phyloP scores from a whole-genome alignment of 2,329 filamentous ascomycete genomes.

The Eurotiales sp. region DNA sequence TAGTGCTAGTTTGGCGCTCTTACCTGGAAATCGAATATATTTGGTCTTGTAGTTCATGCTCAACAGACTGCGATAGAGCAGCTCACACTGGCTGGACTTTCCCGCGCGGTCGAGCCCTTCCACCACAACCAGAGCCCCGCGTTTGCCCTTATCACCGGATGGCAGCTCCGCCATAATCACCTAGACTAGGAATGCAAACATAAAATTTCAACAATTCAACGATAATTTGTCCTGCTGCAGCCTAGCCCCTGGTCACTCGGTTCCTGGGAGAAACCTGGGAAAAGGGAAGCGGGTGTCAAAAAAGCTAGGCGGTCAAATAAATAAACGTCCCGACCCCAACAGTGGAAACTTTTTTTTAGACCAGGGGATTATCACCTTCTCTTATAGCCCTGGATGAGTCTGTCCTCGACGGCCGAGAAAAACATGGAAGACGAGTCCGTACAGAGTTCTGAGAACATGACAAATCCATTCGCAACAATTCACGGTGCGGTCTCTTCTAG shows the following conservation, averaged over 20 bases:
- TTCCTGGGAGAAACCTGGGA: background rate
- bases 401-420: background rate
- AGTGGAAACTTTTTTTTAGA: background rate
- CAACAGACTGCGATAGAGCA: slow-evolving; percentile 56
- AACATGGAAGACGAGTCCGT: slow-evolving; percentile 26
- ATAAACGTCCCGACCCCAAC: slow-evolving; percentile 1
- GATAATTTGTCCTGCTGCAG: background rate
- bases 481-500: slow-evolving; percentile 27
- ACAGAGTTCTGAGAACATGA: slow-evolving; percentile 32
- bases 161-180: slow-evolving; percentile 10
- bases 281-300: background rate
- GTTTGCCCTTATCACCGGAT: slow-evolving; percentile 25
- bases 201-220: background rate
- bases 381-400: background rate
- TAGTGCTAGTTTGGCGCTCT: background rate
- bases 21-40: slow-evolving; percentile 65
- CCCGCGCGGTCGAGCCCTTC: slow-evolving; percentile 88
- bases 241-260: background rate
- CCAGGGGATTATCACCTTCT: slow-evolving; percentile 2
- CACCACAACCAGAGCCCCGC: slow-evolving; percentile 75
- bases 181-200: background rate
- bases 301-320: slow-evolving; percentile 10
- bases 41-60: slow-evolving; percentile 51
- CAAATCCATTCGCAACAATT: slow-evolving; percentile 31
- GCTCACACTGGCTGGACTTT: slow-evolving; percentile 84